Conservation (phyloP, 768 basidiomycete species). For the Tulasnella sp. region DNA sequence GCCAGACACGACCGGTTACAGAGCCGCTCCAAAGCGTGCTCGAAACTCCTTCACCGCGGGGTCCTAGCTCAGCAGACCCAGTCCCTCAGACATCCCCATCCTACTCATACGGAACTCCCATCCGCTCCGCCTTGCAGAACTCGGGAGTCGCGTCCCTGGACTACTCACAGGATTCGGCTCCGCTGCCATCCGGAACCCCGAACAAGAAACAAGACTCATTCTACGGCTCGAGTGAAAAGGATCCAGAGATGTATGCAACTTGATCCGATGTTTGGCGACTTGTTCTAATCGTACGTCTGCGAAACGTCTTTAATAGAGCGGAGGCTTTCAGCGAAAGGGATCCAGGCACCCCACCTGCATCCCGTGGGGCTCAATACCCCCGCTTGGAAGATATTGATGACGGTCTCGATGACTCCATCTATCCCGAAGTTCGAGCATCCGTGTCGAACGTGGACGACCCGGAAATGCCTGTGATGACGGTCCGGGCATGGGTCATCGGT, state of each 20-base stretch:
- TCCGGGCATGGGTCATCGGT: conserved; percentile 78
- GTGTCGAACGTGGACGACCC: conserved; percentile 97
- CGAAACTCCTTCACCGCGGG: background rate
- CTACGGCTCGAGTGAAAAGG: background rate
- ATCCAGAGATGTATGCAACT: background rate
- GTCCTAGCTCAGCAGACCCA: background rate
- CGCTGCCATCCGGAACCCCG: background rate
- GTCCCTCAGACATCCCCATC: background rate
- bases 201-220: background rate
- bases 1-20: background rate
- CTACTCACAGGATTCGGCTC: background rate
- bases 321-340: background rate
- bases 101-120: background rate
- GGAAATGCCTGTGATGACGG: conserved; percentile 93
- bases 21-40: background rate
- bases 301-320: background rate
- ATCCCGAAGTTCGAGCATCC: conserved; percentile 88
- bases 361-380: background rate
- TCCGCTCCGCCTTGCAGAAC: background rate
- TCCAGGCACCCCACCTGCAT: background rate
- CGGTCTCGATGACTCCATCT: conserved; percentile 73
- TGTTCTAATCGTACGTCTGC: background rate
- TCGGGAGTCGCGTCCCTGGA: background rate
- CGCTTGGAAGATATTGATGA: background rate
- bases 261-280: background rate